Conservation (phyloP, 2,329 filamentous ascomycete genomes). For the Triangularia setosa region DNA sequence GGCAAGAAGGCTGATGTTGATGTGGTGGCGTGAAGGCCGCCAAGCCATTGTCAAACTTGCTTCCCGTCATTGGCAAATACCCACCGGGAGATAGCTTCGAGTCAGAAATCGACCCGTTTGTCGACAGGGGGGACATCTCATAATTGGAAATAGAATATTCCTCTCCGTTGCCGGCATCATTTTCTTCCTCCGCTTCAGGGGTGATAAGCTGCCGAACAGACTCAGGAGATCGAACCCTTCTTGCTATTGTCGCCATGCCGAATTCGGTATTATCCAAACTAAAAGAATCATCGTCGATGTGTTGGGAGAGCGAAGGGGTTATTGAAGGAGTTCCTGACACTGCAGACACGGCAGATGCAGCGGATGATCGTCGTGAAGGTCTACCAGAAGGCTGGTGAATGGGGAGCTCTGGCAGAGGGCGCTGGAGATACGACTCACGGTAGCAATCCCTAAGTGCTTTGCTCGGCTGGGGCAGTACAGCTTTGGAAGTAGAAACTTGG, state of each 20-base stretch:
- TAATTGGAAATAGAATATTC: conserved; percentile 26
- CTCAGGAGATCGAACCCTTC: background rate
- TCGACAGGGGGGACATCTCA: conserved; percentile 21
- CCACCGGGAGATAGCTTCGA: conserved; percentile 13
- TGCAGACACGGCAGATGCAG: conserved; percentile 15
- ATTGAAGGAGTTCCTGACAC: conserved; percentile 21
- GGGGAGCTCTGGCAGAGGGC: conserved; percentile 32
- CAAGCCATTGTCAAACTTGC: conserved; percentile 18
- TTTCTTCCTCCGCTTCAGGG: background rate
- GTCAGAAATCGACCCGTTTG: conserved; percentile 7
- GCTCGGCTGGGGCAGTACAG: conserved; percentile 31
- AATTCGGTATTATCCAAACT: conserved; percentile 26
- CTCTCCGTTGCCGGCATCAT: background rate
- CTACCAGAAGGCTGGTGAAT: conserved; percentile 7
- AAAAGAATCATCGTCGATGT: conserved; percentile 21
- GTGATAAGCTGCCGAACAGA: background rate
- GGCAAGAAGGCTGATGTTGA: background rate
- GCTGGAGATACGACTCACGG: conserved; percentile 24
- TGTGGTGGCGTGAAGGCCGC: conserved; percentile 13
- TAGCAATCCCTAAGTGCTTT: conserved; percentile 29
- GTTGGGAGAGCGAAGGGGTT: conserved; percentile 25
- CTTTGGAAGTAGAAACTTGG: background rate
- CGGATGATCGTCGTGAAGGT: conserved; percentile 17
- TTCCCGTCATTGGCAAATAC: conserved; percentile 22
- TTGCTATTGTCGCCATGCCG: conserved; percentile 20